Percentiles rank a stretch among this genome's conserved stretches.
phyloP scores from a whole-genome alignment of 768 basidiomycete species.

The Leucogyrophana mollusca region DNA sequence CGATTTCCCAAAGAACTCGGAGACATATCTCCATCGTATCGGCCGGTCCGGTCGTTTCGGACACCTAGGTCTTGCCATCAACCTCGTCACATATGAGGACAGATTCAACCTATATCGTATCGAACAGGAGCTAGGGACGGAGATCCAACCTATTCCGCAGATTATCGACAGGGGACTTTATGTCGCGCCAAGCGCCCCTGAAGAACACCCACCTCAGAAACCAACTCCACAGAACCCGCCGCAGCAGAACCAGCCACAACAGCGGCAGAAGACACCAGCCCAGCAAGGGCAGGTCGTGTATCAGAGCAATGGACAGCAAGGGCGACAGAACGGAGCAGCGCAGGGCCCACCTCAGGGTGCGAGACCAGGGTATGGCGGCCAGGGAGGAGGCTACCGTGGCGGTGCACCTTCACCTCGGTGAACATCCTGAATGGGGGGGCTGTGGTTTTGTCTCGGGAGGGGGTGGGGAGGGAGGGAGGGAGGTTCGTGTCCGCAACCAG shows the following conservation, averaged over 20 bases:
- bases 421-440: conserved; percentile 6
- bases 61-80: conserved; percentile 95
- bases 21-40: conserved; percentile 98
- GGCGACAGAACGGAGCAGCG: conserved; percentile 25
- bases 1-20: conserved; percentile 98
- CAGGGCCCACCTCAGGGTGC: conserved; percentile 19
- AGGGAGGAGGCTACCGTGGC: conserved; percentile 22
- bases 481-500: conserved; percentile 13
- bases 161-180: conserved; percentile 89
- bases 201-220: conserved; percentile 45
- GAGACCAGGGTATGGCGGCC: conserved; percentile 20
- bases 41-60: conserved; percentile 98
- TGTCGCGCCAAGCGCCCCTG: conserved; percentile 68
- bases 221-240: conserved; percentile 33
- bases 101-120: conserved; percentile 97
- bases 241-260: conserved; percentile 26
- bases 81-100: conserved; percentile 97
- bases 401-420: conserved; percentile 27
- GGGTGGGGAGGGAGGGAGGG: neutral
- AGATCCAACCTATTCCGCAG: conserved; percentile 94
- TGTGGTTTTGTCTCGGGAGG: conserved; percentile 1
- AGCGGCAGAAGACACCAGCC: conserved; percentile 25
- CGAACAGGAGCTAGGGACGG: conserved; percentile 97
- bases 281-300: conserved; percentile 20
- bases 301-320: conserved; percentile 16